Evolutionary conservation across 2,329 filamentous ascomycete species (phyloP).

Genomic region (Apiospora aurea): DNA sequence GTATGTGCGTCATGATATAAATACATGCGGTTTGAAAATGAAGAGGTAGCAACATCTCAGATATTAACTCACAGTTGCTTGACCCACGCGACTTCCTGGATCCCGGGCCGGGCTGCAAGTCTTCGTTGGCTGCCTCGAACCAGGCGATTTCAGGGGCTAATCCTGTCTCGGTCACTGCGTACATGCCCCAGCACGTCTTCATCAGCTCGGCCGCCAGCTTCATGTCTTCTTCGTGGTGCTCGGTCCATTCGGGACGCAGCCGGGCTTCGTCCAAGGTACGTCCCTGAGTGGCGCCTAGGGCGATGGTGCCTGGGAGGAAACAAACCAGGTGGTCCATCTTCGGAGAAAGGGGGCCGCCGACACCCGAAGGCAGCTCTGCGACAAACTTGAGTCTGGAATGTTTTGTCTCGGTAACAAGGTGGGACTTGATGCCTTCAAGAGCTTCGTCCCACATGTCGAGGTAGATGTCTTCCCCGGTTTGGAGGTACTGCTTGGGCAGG

Average conservation of each 20-base stretch:
- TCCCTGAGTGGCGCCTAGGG: constrained; percentile 84
- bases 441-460: constrained; percentile 92
- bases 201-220: constrained; percentile 86
- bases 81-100: not conserved
- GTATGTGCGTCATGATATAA: not conserved
- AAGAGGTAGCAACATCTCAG: not conserved
- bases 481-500: constrained; percentile 95
- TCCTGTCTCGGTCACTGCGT: constrained; percentile 86
- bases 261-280: constrained; percentile 76
- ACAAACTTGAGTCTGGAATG: constrained; percentile 83
- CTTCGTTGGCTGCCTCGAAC: constrained; percentile 76
- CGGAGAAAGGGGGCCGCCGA: constrained; percentile 70
- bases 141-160: constrained; percentile 93
- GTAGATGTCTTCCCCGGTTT: constrained; percentile 85
- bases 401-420: constrained; percentile 88
- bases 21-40: not conserved
- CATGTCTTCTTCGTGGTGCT: constrained; percentile 86
- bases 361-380: constrained; percentile 80
- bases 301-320: constrained; percentile 96
- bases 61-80: not conserved
- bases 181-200: constrained; percentile 98
- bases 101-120: constrained; percentile 53
- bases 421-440: constrained; percentile 83
- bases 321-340: constrained; percentile 99
- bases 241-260: constrained; percentile 74